Conservation (phyloP, 2,329 filamentous ascomycete genomes). For the Neurospora crassa region DNA sequence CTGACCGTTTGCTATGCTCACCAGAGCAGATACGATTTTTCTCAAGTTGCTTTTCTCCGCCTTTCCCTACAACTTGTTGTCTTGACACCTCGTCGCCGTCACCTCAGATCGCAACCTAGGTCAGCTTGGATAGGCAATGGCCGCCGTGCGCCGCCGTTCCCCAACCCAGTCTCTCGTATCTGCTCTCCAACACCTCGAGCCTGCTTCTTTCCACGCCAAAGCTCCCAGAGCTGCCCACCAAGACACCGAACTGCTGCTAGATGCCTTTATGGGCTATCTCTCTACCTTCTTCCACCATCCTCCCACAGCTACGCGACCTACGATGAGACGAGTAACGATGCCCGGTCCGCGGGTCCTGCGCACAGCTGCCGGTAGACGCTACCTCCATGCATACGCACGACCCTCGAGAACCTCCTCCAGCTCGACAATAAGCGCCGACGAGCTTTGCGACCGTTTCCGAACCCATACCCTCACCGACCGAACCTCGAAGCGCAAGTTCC, state of each 20-base stretch:
- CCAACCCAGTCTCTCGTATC: conserved; percentile 1
- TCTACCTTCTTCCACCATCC: conserved; percentile 20
- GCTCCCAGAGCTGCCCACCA: conserved; percentile 2
- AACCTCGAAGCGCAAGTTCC: conserved; percentile 50
- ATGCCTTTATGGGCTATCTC: conserved; percentile 20
- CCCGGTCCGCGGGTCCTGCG: conserved; percentile 8
- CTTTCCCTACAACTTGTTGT: background rate
- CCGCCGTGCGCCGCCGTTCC: conserved; percentile 7
- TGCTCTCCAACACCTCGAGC: background rate
- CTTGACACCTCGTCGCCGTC: background rate
- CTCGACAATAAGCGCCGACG: background rate
- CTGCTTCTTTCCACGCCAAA: background rate
- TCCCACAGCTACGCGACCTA: conserved; percentile 9
- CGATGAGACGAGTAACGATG: conserved; percentile 6
- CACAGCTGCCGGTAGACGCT: conserved; percentile 7
- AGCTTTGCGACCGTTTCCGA: background rate
- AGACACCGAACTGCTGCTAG: conserved; percentile 11
- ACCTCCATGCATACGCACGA: conserved; percentile 5
- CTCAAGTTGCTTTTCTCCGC: background rate
- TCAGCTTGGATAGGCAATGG: conserved; percentile 6
- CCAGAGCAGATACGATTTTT: background rate
- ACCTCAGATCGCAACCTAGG: background rate
- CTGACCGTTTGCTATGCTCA: background rate
- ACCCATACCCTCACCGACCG: conserved; percentile 2
- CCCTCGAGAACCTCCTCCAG: conserved; percentile 2